Conservation (phyloP, 2,329 filamentous ascomycete species). For the Trichoderma sp. region DNA sequence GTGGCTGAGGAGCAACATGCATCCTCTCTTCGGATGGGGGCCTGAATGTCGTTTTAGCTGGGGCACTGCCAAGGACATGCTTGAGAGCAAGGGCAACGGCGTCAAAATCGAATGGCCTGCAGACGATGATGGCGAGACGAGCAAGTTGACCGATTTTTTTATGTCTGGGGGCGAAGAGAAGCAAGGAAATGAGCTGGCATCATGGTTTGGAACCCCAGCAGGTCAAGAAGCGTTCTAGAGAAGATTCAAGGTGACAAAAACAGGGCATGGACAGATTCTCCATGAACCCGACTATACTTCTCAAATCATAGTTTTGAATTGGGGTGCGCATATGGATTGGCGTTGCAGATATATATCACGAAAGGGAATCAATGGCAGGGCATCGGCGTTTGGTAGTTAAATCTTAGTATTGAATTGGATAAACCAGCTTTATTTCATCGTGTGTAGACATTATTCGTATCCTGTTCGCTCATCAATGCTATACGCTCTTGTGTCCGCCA, state of each 20-base stretch:
- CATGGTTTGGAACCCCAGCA: slow-evolving; percentile 80
- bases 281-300: neutral
- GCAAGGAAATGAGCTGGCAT: slow-evolving; percentile 64
- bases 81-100: slow-evolving; percentile 71
- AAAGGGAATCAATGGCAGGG: slow-evolving; percentile 6
- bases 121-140: slow-evolving; percentile 68
- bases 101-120: slow-evolving; percentile 82
- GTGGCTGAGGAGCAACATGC: slow-evolving; percentile 86
- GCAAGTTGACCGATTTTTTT: slow-evolving; percentile 78
- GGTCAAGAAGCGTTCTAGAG: slow-evolving; percentile 69
- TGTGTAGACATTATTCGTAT: slow-evolving; percentile 25
- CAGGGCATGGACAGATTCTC: neutral
- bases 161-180: slow-evolving; percentile 44
- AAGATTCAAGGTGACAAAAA: neutral
- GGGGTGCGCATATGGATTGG: neutral
- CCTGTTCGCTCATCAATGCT: slow-evolving; percentile 24
- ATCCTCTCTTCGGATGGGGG: slow-evolving; percentile 94
- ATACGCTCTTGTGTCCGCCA: neutral
- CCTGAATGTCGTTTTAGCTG: slow-evolving; percentile 92
- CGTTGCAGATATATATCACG: neutral
- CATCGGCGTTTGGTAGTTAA: slow-evolving; percentile 15
- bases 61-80: slow-evolving; percentile 91
- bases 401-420: neutral
- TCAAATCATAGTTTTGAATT: neutral
- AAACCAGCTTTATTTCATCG: slow-evolving; percentile 12